Evolutionary conservation across 345 rosid species (phyloP), one percentile per base, ranked within the genome.

Genomic region (Arabis hirsuta): DNA sequence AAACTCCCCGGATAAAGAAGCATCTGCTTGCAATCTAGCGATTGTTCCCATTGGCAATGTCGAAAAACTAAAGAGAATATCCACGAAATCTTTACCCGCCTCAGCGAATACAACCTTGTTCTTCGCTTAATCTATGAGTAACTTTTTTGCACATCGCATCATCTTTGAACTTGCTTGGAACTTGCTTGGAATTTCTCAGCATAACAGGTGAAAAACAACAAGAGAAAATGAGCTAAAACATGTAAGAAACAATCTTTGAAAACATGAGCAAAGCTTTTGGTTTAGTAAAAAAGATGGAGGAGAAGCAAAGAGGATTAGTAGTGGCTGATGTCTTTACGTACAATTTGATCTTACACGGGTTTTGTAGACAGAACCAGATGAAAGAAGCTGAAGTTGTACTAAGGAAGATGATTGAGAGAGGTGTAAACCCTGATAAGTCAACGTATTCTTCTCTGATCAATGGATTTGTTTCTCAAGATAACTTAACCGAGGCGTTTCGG

Each of bases 301-400:
- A 74, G 42, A 71, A 74, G 59, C 54, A 66, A 51, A 47, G 66
- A 16, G 86, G 90, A 22, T 22, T 22, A 22, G 59, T 88, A 39
- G 73, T 53, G 32, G 82, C 90, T 47, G 91, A 92, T 80, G 74
- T 80, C 14, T 69, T 84, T 61, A 90, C 96, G 0, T 87, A 81
- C 73, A 88, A 90, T 66, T 76, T 81, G 11, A 82, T 92, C 47
- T 78, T 90, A 58, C 70, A 78, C 78, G 95, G 95, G 70, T 88
- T 88, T 65, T 90, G 91, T 80, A 84, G 79, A 73, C 86, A 80
- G 53, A 93, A 88, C 50, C 86, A 80, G 78, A 90, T 88, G 96
- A 87, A 79, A 65, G 92, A 90, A 66, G 95, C 96, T 13, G 88
- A 84, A 69, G 43, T 68, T 76, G 61, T 86, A 9, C 65, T 89